Evolutionary conservation across 2,329 filamentous ascomycete genomes (phyloP).

Genomic region (Talaromyces sp.): DNA sequence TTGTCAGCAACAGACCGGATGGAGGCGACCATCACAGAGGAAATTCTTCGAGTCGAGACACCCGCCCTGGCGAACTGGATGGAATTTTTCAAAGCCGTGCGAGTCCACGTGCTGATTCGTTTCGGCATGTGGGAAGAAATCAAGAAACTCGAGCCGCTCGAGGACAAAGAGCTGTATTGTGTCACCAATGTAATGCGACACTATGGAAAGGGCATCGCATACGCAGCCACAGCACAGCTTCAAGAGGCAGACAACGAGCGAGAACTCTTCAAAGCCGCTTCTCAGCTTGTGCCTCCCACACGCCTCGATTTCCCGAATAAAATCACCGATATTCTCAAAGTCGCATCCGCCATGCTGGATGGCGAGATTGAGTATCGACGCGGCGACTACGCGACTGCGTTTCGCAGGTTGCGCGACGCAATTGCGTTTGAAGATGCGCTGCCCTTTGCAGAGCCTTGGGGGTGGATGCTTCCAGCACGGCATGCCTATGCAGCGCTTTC

Average conservation of each 20-base stretch:
- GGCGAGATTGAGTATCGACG: slow-evolving; percentile 60
- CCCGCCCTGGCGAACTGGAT: slow-evolving; percentile 13
- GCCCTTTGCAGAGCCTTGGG: slow-evolving; percentile 63
- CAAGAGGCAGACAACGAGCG: slow-evolving; percentile 40
- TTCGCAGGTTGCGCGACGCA: slow-evolving; percentile 49
- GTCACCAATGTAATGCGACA: slow-evolving; percentile 60
- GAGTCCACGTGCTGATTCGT: slow-evolving; percentile 12
- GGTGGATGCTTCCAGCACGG: slow-evolving; percentile 63
- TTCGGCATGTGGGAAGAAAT: slow-evolving; percentile 15
- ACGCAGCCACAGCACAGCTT: slow-evolving; percentile 52
- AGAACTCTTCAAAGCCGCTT: slow-evolving; percentile 45
- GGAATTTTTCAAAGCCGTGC: slow-evolving; percentile 11
- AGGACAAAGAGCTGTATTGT: slow-evolving; percentile 55
- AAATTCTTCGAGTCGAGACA: slow-evolving; percentile 42
- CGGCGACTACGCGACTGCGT: slow-evolving; percentile 52
- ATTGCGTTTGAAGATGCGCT: slow-evolving; percentile 54
- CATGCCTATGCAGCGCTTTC: slow-evolving; percentile 61
- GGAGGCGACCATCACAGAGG: slow-evolving; percentile 57
- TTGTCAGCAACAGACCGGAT: slow-evolving; percentile 54
- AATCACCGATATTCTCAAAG: slow-evolving; percentile 54
- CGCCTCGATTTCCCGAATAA: slow-evolving; percentile 64
- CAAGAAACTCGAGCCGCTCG: slow-evolving; percentile 5
- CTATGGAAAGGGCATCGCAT: slow-evolving; percentile 62
- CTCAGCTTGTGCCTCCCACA: slow-evolving; percentile 48
- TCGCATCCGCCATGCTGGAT: slow-evolving; percentile 57